A percentile compares a stretch with the other conserved stretches of the same genome.
Evolutionary conservation across 2,329 filamentous ascomycete genomes (phyloP).

Genomic region (Moelleriella libera): DNA sequence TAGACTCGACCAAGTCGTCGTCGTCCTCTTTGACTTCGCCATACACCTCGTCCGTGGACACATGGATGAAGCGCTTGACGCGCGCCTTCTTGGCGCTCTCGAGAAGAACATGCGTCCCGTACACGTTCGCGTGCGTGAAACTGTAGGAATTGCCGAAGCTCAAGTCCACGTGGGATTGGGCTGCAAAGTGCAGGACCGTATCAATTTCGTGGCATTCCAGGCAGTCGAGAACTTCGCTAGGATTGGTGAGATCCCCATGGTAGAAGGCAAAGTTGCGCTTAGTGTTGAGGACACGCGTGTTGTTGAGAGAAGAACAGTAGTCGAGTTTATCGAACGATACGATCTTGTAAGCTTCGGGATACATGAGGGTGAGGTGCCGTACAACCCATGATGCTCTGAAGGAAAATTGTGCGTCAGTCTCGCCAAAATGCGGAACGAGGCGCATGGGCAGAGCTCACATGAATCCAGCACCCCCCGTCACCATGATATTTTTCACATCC

Average conservation of each 20-base stretch:
- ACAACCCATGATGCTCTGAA: conserved; percentile 68
- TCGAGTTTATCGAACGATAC: conserved; percentile 77
- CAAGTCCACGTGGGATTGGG: conserved; percentile 72
- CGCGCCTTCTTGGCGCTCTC: conserved; percentile 62
- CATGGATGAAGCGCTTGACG: conserved; percentile 63
- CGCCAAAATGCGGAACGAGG: neutral
- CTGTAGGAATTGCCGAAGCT: conserved; percentile 73
- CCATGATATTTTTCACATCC: conserved; percentile 66
- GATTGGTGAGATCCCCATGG: conserved; percentile 64
- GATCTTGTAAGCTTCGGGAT: conserved; percentile 61
- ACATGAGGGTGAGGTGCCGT: conserved; percentile 61
- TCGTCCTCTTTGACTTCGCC: conserved; percentile 62
- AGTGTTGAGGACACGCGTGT: conserved; percentile 54
- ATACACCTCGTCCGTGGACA: conserved; percentile 78
- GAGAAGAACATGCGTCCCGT: conserved; percentile 69
- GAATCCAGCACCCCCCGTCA: conserved; percentile 75
- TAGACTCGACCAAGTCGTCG: conserved; percentile 58
- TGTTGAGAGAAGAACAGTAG: conserved; percentile 70
- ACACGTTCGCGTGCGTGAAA: conserved; percentile 71
- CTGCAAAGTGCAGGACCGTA: conserved; percentile 72
- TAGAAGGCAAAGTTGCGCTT: conserved; percentile 65
- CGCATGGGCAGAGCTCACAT: conserved; percentile 41
- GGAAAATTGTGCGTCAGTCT: neutral
- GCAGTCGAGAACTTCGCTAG: conserved; percentile 53
- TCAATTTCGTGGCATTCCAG: conserved; percentile 61